Conservation (phyloP, 1,284 basidiomycete species). For the Blastosporella zonata region DNA sequence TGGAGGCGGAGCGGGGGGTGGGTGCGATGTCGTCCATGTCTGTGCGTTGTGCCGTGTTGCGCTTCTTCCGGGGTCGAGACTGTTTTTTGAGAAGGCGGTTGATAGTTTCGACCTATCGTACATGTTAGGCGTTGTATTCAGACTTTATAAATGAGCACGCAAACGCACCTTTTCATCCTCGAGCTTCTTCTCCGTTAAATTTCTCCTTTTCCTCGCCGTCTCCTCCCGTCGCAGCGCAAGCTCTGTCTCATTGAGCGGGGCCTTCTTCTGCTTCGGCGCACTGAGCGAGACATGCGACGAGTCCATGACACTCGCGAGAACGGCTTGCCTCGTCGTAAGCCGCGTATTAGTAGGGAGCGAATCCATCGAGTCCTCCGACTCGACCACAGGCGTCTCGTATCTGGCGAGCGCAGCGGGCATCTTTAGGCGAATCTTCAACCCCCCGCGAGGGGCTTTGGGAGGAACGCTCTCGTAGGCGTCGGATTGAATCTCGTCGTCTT, state of each 20-base stretch:
- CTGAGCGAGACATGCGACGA: constrained; percentile 63
- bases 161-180: constrained; percentile 84
- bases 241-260: constrained; percentile 80
- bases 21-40: constrained; percentile 17
- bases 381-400: constrained; percentile 43
- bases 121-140: not conserved
- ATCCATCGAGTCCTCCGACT: constrained; percentile 51
- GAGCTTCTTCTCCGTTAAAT: constrained; percentile 85
- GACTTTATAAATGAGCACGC: not conserved
- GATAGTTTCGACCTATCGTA: constrained; percentile 76
- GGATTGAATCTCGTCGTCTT: constrained; percentile 17
- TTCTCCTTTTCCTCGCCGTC: constrained; percentile 81
- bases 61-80: constrained; percentile 65
- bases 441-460: constrained; percentile 21
- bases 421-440: constrained; percentile 66
- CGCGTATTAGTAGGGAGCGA: constrained; percentile 34
- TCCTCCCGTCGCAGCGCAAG: constrained; percentile 81
- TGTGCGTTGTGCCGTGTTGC: constrained; percentile 37
- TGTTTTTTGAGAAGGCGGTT: constrained; percentile 89
- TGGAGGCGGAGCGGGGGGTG: constrained; percentile 19
- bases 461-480: constrained; percentile 8
- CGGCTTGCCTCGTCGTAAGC: constrained; percentile 73
- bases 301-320: constrained; percentile 63
- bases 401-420: constrained; percentile 40
- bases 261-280: constrained; percentile 62